Base-by-base conservation (phyloP, 441 rosid genomes). In the Mallotus japonicus region DNA sequence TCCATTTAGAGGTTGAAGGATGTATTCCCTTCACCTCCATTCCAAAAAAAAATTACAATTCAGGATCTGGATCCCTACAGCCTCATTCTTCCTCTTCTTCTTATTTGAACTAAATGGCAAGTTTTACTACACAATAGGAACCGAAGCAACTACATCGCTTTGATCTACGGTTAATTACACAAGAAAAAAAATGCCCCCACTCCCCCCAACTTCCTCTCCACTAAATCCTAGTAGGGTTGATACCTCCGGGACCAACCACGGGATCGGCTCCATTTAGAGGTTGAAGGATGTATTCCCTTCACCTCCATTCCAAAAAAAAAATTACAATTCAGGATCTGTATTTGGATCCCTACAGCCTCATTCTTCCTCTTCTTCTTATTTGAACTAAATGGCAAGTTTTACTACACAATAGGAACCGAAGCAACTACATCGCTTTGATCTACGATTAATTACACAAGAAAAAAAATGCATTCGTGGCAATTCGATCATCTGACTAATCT, bases 21-120 rank as follows among this genome's bases (percentile, higher is more conserved):
- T n/a, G n/a, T n/a, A n/a, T n/a, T n/a, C n/a, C n/a, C n/a, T n/a
- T n/a, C n/a, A n/a, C n/a, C n/a, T n/a, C n/a, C n/a, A n/a, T n/a
- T n/a, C n/a, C n/a, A n/a, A n/a, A n/a, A n/a, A n/a, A n/a, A n/a
- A 67, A 50, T 47, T 68, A 68, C 71, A 73, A 68, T 22, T 42
- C 58, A 58, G 42, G 20, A 32, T 13, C 51, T 55, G 22, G 34
- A 54, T 54, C 34, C 20, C 70, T 22, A 65, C 32, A 73, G 9
- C 53, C 19, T 19, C 44, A 10, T 34, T n/a, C 28, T 77, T 28
- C 32, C 32, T 12, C 54, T 55, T 14, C 51, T 47, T 20, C 69
- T 75, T 73, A 28, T 73, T 75, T 56, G 40, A 61, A 22, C 60
- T 20, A 17, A 37, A 14, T 9, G 37, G 13, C 11, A 19, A 55